phyloP scores from a whole-genome alignment of 345 rosid genomes.

The Populus simonii region DNA sequence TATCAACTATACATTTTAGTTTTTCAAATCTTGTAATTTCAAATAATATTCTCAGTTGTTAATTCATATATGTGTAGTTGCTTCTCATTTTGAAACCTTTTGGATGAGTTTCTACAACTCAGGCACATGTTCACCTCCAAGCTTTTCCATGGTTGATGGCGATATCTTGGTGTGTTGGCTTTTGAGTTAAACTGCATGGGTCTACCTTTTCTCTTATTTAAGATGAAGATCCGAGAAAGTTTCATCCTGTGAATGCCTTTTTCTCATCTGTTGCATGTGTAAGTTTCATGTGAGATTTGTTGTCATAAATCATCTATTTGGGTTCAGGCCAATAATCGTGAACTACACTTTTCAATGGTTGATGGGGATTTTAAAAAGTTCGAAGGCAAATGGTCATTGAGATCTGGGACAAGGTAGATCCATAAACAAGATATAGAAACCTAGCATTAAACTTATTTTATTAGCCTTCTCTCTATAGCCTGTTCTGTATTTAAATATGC shows the following conservation, averaged over 20 bases:
- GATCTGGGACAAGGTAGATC: constrained; percentile 64
- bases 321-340: constrained; percentile 58
- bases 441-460: not conserved
- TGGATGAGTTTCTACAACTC: not conserved
- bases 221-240: not conserved
- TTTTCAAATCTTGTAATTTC: not conserved
- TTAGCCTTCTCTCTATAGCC: not conserved
- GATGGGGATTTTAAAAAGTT: constrained; percentile 98
- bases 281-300: not conserved
- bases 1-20: not conserved
- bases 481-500: not conserved
- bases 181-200: not conserved
- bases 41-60: not conserved
- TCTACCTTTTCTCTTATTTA: not conserved
- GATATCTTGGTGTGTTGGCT: not conserved
- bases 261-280: not conserved
- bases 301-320: not conserved
- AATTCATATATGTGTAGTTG: not conserved
- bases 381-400: constrained; percentile 90
- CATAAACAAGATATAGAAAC: not conserved
- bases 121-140: not conserved
- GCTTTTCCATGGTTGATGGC: not conserved
- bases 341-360: constrained; percentile 86
- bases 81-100: not conserved
- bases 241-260: not conserved